These are phyloP conservation scores for Arabis hirsuta DNA, from an alignment of 345 rosid genomes.

Conservation along the genomic window DNA sequence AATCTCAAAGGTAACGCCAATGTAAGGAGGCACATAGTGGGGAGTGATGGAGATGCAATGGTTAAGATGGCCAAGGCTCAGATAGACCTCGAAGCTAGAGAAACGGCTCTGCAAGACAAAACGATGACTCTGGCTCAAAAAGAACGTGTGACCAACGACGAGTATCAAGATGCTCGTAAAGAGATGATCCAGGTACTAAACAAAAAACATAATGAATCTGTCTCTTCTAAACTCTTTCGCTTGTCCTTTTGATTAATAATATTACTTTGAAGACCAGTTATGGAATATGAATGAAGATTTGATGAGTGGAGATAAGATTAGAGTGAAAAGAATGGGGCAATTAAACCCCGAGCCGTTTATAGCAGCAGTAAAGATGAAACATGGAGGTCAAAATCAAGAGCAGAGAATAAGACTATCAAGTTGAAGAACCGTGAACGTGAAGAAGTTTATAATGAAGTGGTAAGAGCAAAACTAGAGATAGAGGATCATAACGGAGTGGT, in stretches of 20 bases:
- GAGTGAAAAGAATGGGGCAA: conserved; percentile 68
- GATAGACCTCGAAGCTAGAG: conserved; percentile 55
- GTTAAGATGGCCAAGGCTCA: conserved; percentile 49
- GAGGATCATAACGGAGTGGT: conserved; percentile 41
- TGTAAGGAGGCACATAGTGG: conserved; percentile 52
- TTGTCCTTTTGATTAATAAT: background rate
- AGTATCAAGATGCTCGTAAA: conserved; percentile 70
- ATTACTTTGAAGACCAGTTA: conserved; percentile 17
- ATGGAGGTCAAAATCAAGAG: conserved; percentile 37
- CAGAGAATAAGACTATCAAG: conserved; percentile 45
- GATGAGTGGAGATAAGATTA: conserved; percentile 29
- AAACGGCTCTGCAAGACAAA: conserved; percentile 51
- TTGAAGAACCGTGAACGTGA: conserved; percentile 35
- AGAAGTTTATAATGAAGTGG: conserved; percentile 36
- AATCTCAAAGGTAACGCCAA: too few species aligned
- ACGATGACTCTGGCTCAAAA: conserved; percentile 49
- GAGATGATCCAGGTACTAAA: conserved; percentile 59
- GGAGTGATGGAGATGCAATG: conserved; percentile 51
- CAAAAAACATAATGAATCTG: background rate
- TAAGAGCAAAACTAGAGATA: conserved; percentile 31
- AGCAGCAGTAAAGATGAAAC: conserved; percentile 48
- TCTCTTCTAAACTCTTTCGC: background rate
- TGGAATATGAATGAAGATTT: conserved; percentile 42
- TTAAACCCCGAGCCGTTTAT: conserved; percentile 51
- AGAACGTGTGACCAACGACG: conserved; percentile 59